Base-by-base conservation (phyloP, 2,329 filamentous ascomycete genomes). In the Aspergillus ochraceoroseus region DNA sequence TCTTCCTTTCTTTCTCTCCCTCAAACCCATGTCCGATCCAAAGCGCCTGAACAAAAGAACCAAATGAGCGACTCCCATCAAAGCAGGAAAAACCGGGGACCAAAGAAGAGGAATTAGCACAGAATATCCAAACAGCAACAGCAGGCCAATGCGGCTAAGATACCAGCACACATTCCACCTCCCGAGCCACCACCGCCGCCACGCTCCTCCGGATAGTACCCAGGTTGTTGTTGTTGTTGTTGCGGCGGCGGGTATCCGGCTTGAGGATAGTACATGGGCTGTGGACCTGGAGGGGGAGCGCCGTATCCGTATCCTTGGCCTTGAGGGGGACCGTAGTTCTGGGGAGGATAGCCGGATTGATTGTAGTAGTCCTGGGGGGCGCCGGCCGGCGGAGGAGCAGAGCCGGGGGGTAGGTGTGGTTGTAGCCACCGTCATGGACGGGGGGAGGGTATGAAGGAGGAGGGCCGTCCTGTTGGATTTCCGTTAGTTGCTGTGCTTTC, bases 51-150 rank as follows among this genome's bases (percentile, higher is more conserved):
- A 22, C 20, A 3, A 28, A 14, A 28, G 4, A 7, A 8, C 2
- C 9, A 28, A 14, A 28, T 12, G 4, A 28, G 4, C 7, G n/a
- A 7, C 7, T 11, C 9, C 6, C 2, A 28, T 2, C 11, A 4
- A 28, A 28, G 5, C 7, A 22, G 15, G 49, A 34, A 41, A 35
- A 42, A 36, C 9, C 15, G 43, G 45, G 34, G 29, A 18, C 30
- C 12, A 23, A 19, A 46, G 47, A 41, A 49, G 41, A 41, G 20
- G 33, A 5, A 15, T 37, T 63, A 68, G 42, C 69, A 70, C 37
- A 70, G 50, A 34, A 68, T 63, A 58, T 72, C 70, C 58, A 73
- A 62, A 55, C 70, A 73, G 53, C 70, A 73, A 51, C 70, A 73
- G 48, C 70, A 71, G 6, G 70, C 70, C 41, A 72, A 38, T 12